Percentiles rank a stretch among this genome's conserved stretches.
These are phyloP conservation scores for Stachybotrys echinatus DNA, from an alignment of 2,329 filamentous ascomycete genomes.

Conservation along the genomic window DNA sequence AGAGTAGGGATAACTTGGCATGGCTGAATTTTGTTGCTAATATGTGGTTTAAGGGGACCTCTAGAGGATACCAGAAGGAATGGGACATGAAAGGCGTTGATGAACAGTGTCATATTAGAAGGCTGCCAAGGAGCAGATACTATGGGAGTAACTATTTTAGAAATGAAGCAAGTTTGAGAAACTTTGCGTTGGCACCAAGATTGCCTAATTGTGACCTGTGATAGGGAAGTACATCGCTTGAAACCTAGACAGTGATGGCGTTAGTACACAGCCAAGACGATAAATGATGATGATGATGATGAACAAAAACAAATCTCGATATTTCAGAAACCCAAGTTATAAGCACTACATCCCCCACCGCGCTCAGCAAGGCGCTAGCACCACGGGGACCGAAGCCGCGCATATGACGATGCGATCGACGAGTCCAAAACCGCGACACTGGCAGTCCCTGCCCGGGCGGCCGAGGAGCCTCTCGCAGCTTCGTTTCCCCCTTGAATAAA, in stretches of 20 bases:
- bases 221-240: no score
- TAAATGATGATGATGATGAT: neutral
- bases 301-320: slow-evolving; percentile 17
- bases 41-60: no score
- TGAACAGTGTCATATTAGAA: no score
- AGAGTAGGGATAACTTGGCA: neutral
- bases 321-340: slow-evolving; percentile 40
- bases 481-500: neutral
- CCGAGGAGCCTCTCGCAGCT: slow-evolving; percentile 2
- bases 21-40: neutral
- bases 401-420: slow-evolving; percentile 29
- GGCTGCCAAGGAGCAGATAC: no score
- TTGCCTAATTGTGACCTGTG: no score
- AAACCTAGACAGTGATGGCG: neutral
- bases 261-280: neutral
- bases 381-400: slow-evolving; percentile 13
- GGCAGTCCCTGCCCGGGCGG: neutral
- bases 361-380: slow-evolving; percentile 17
- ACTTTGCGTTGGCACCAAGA: no score
- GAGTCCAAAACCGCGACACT: slow-evolving; percentile 9
- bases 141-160: no score
- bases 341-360: slow-evolving; percentile 38
- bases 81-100: no score
- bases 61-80: no score
- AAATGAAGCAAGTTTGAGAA: no score